phyloP scores from a whole-genome alignment of 208 protist genomes.

The Leishmania tarentolae region DNA sequence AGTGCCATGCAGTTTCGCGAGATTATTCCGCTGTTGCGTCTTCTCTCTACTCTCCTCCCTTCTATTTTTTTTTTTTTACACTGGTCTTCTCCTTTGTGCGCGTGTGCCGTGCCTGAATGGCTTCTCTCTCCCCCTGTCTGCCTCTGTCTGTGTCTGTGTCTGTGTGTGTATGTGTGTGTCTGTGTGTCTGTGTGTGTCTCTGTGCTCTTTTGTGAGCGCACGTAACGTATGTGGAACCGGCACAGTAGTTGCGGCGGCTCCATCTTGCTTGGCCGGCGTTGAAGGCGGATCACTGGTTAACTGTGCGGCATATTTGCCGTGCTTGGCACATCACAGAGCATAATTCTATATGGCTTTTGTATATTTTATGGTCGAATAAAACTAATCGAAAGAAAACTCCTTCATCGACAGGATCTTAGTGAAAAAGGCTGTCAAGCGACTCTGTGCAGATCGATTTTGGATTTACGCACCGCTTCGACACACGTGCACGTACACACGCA shows the following conservation, averaged over 20 bases:
- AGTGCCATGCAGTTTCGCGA: neutral
- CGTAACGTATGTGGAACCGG: neutral
- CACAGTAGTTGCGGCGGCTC: neutral
- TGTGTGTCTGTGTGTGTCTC: neutral
- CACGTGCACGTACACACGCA: neutral
- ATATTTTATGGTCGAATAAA: no score
- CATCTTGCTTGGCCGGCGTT: neutral
- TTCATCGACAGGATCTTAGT: neutral
- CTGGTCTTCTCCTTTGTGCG: no score
- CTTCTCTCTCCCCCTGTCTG: neutral
- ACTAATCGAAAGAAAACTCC: no score
- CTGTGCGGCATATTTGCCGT: neutral
- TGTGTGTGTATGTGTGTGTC: neutral
- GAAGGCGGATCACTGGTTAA: neutral
- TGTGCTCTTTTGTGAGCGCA: neutral
- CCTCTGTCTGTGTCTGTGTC: neutral
- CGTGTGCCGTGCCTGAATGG: no score
- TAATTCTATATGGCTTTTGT: neutral
- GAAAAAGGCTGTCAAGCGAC: neutral
- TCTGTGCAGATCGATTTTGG: neutral
- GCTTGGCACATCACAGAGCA: neutral
- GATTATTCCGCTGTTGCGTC: neutral
- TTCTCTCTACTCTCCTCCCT: neutral
- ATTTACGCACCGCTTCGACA: neutral
- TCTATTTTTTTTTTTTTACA: neutral